Conservation (phyloP, 306 rosid genomes). For the Trichosanthes cucumerina region DNA sequence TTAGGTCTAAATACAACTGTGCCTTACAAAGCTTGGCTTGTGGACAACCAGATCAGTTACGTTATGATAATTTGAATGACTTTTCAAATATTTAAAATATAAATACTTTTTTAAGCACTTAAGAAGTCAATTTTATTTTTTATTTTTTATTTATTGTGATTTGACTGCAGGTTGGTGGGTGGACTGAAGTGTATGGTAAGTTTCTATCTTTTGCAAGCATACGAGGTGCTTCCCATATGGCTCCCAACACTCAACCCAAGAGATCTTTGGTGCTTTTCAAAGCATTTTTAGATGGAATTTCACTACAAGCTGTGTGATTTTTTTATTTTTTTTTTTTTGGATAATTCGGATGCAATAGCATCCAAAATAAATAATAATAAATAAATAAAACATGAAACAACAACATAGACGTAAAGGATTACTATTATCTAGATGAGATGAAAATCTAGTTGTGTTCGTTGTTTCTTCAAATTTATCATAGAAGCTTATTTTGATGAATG, state of each 20-base stretch:
- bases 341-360: background rate
- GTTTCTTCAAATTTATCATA: background rate
- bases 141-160: background rate
- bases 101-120: background rate
- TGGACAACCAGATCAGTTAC: slow-evolving; percentile 48
- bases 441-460: background rate
- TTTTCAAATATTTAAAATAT: too few relatives aligned
- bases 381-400: background rate
- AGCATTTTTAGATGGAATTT: slow-evolving; percentile 48
- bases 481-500: too few relatives aligned
- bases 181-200: slow-evolving; percentile 90
- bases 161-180: slow-evolving; percentile 82
- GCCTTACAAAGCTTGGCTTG: slow-evolving; percentile 81
- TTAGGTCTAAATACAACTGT: slow-evolving; percentile 51
- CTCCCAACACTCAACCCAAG: slow-evolving; percentile 87
- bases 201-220: slow-evolving; percentile 73
- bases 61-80: too few relatives aligned
- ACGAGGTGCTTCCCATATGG: slow-evolving; percentile 87
- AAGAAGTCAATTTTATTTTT: too few relatives aligned
- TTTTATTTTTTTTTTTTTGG: too few relatives aligned
- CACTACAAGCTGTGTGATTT: slow-evolving; percentile 29
- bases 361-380: background rate
- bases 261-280: slow-evolving; percentile 66
- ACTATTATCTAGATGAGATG: too few relatives aligned
- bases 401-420: background rate